phyloP scores from a whole-genome alignment of 148 eudicot species.

The Chenopodium formosanum region DNA sequence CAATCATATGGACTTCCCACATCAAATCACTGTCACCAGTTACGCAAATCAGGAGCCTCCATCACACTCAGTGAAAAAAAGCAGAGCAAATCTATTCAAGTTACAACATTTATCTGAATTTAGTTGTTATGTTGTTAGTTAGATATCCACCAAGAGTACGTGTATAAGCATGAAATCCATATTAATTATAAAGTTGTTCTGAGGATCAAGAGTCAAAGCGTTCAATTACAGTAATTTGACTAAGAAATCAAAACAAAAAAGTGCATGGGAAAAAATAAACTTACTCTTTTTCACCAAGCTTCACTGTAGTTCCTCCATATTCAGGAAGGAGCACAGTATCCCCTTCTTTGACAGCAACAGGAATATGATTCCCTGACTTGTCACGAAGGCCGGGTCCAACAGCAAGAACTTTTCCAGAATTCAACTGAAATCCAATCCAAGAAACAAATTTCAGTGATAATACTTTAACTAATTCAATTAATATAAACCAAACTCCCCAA shows the following conservation, averaged over 20 bases:
- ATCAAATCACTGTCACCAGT: too few species aligned
- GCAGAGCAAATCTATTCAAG: not conserved
- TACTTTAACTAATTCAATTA: not conserved
- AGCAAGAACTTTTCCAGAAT: constrained; percentile 79
- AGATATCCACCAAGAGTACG: not conserved
- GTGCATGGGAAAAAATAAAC: constrained; percentile 5
- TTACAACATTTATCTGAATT: not conserved
- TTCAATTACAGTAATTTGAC: not conserved
- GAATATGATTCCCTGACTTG: constrained; percentile 51
- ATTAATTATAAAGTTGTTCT: not conserved
- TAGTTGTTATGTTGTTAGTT: not conserved
- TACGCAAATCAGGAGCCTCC: not conserved
- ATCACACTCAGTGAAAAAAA: not conserved
- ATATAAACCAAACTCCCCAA: too few species aligned
- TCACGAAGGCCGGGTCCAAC: constrained; percentile 72
- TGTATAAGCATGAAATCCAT: not conserved
- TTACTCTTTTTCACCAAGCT: constrained; percentile 83
- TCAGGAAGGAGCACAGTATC: constrained; percentile 85
- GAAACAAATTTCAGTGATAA: not conserved
- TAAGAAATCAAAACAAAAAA: not conserved
- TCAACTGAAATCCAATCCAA: constrained; percentile 43
- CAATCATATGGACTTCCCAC: not conserved
- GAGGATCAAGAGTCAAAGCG: not conserved
- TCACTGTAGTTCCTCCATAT: constrained; percentile 77
- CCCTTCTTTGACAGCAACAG: constrained; percentile 75